A percentile compares a stretch with the other conserved stretches of the same genome.
phyloP scores from a whole-genome alignment of 1,139 yeast species.

The Debaryomyces sp. region DNA sequence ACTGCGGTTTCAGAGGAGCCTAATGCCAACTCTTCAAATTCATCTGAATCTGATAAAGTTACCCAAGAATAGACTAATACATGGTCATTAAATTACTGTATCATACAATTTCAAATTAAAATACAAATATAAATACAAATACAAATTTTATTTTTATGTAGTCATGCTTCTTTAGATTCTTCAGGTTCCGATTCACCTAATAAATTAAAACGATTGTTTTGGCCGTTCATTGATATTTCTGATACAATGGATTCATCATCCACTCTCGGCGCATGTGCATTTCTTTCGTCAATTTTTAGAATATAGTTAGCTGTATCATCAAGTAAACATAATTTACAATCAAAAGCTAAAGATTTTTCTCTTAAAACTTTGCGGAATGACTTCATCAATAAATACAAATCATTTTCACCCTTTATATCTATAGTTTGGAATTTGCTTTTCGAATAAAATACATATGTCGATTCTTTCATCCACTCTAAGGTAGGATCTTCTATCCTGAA shows the following conservation, averaged over 20 bases:
- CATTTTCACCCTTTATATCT: slow-evolving; percentile 33
- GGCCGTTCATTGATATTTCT: neutral
- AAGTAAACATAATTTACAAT: slow-evolving; percentile 47
- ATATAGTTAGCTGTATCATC: slow-evolving; percentile 35
- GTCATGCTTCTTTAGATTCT: neutral
- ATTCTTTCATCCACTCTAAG: slow-evolving; percentile 43
- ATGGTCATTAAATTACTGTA: neutral
- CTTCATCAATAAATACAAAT: slow-evolving; percentile 34
- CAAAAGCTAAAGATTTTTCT: slow-evolving; percentile 49
- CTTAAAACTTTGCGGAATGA: slow-evolving; percentile 33
- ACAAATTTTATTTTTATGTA: neutral
- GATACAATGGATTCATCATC: neutral
- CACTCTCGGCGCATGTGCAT: neutral
- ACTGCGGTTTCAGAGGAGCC: neutral
- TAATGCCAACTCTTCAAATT: neutral
- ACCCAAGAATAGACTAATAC: neutral
- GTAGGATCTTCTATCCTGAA: slow-evolving; percentile 23
- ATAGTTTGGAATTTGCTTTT: slow-evolving; percentile 21
- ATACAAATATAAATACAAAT: neutral
- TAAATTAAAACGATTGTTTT: neutral
- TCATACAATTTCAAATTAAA: neutral
- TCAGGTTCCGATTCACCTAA: neutral
- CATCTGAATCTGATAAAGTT: neutral
- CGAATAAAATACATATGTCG: slow-evolving; percentile 48
- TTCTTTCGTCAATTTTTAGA: slow-evolving; percentile 32